phyloP scores from a whole-genome alignment of 1,284 basidiomycete genomes.

The Hemileia vastatrix region DNA sequence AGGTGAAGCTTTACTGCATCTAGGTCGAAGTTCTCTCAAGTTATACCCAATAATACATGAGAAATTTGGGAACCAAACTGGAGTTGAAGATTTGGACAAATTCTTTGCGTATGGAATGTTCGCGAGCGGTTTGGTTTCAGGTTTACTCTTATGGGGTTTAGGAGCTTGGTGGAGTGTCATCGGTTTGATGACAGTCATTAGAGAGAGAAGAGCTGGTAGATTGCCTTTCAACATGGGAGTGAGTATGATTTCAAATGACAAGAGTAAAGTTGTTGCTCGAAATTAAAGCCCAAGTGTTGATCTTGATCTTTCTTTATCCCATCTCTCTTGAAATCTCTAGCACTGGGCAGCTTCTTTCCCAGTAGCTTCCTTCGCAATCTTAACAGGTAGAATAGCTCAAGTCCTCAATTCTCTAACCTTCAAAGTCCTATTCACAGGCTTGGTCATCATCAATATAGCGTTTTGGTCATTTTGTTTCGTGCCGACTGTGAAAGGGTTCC shows the following conservation, averaged over 20 bases:
- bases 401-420: slow-evolving; percentile 32
- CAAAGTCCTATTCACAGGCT: slow-evolving; percentile 31
- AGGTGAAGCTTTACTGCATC: too few species aligned
- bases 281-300: too few species aligned
- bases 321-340: too few species aligned
- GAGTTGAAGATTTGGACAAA: background rate
- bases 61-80: background rate
- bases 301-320: too few species aligned
- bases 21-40: background rate
- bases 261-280: slow-evolving; percentile 2
- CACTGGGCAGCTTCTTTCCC: too few species aligned
- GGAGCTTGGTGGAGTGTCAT: slow-evolving; percentile 35
- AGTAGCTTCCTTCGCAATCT: too few species aligned
- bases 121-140: slow-evolving; percentile 32
- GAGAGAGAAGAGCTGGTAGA: slow-evolving; percentile 27
- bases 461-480: slow-evolving; percentile 32
- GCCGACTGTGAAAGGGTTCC: slow-evolving; percentile 32
- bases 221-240: slow-evolving; percentile 35
- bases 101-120: slow-evolving; percentile 31
- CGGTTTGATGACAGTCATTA: slow-evolving; percentile 29
- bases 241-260: slow-evolving; percentile 15
- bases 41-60: background rate
- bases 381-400: too few species aligned
- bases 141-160: slow-evolving; percentile 32
- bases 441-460: slow-evolving; percentile 27